These are phyloP conservation scores for Dendrobium huoshanense DNA, from an alignment of 106 monocot genomes.

Conservation along the genomic window DNA sequence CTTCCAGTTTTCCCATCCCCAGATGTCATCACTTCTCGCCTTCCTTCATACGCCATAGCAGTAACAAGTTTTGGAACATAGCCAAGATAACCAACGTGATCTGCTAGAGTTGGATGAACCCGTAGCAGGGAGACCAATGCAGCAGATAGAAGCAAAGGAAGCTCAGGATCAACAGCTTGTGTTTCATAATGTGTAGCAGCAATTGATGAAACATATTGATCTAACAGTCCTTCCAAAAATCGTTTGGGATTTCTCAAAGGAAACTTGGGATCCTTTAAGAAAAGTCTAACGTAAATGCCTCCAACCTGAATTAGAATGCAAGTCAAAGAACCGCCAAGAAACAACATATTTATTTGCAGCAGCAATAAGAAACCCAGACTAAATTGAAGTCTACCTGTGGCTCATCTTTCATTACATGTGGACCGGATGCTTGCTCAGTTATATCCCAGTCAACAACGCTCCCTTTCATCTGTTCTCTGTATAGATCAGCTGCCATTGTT, in stretches of 20 bases:
- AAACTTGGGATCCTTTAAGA: slow-evolving; percentile 97
- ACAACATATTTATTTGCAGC: background rate
- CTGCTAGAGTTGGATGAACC: slow-evolving; percentile 90
- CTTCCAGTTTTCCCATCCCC: slow-evolving; percentile 34
- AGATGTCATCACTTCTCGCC: slow-evolving; percentile 83
- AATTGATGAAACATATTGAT: slow-evolving; percentile 97
- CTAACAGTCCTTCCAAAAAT: slow-evolving; percentile 95
- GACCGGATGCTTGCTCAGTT: slow-evolving; percentile 91
- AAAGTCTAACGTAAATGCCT: slow-evolving; percentile 95
- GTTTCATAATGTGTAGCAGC: slow-evolving; percentile 86
- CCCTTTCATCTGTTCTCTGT: slow-evolving; percentile 87
- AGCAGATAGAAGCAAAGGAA: slow-evolving; percentile 92
- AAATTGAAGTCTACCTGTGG: slow-evolving; percentile 64
- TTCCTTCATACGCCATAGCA: slow-evolving; percentile 95
- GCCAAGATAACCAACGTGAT: slow-evolving; percentile 98
- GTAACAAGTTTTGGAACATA: slow-evolving; percentile 97
- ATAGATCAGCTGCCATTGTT: slow-evolving; percentile 96
- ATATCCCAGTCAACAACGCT: slow-evolving; percentile 94
- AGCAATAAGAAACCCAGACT: background rate
- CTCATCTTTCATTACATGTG: slow-evolving; percentile 98
- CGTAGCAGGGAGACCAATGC: slow-evolving; percentile 93
- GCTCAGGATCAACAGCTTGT: slow-evolving; percentile 61
- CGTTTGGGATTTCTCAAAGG: slow-evolving; percentile 96
- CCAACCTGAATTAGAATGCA: slow-evolving; percentile 62
- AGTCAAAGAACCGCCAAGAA: background rate